Evolutionary conservation across 495 filamentous ascomycete species (phyloP), one percentile per base, ranked within the genome.

Genomic region (Bombardia bombarda): DNA sequence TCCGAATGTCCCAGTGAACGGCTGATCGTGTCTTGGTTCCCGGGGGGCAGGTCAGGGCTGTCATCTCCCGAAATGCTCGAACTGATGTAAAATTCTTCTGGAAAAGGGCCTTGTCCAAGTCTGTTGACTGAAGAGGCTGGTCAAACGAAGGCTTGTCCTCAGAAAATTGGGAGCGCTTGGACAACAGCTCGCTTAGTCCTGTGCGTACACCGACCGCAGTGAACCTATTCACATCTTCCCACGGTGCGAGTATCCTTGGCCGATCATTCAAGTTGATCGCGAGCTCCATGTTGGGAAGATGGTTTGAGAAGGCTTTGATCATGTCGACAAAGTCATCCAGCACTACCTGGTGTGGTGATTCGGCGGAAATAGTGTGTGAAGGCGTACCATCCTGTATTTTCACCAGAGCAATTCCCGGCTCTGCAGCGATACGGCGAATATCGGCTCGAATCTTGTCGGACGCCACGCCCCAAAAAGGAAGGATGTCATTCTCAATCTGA

Each of bases 241-340:
- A 84, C 3, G 85, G 80, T 1, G 86, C 77, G 2, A 87, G 69
- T 4, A 90, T 74, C 12, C 85, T 71, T n/a, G 86, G 84, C 49
- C 85, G 75, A 50, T 89, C 83, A 32, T 86, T 77, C 19, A 87
- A 52, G 56, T 92, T 93, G 63, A 93, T 80, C 0, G 83, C 81
- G 26, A 93, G 62, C 45, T 87, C 82, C 84, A 93, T 86, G 40
- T 86, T 75, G 1, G 85, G 86, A 4, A 93, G 70, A 50, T 82
- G 69, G 45, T 82, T 50, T n/a, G 72, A 69, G 42, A 90, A 90
- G 1, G 72, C 63, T 26, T 79, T 68, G 32, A 89, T 80, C 67
- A 87, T 79, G 0, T 73, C 63, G 12, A 72, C 70, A 21, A 85
- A 73, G 25, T 74, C 76, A 63, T 82, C 78, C 62, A 85, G 22